Percentiles rank a stretch among this genome's conserved stretches.
Evolutionary conservation across 345 rosid species (phyloP).

Genomic region (Salix dunnii): DNA sequence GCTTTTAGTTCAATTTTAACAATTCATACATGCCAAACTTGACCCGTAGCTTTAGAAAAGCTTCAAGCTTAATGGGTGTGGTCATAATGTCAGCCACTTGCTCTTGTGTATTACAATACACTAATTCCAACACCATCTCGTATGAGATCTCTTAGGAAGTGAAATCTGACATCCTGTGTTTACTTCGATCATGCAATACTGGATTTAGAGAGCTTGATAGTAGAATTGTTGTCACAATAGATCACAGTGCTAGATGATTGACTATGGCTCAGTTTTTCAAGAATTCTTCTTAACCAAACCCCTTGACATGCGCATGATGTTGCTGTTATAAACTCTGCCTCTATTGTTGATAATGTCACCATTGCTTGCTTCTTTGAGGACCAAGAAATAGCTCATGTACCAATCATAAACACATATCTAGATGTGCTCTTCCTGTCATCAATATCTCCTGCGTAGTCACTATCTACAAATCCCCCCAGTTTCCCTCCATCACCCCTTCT

Average conservation of each 20-base stretch:
- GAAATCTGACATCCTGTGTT: background rate
- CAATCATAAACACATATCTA: background rate
- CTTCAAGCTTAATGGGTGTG: background rate
- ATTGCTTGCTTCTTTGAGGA: background rate
- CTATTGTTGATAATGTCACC: background rate
- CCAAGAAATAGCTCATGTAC: background rate
- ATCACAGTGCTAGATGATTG: background rate
- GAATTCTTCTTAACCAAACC: background rate
- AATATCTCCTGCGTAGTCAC: too few relatives aligned
- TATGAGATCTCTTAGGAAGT: background rate
- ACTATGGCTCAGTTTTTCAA: background rate
- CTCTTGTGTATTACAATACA: background rate
- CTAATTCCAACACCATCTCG: background rate
- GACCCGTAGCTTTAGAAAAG: too few relatives aligned
- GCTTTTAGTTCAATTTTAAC: too few relatives aligned
- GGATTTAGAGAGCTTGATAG: background rate
- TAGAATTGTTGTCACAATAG: background rate
- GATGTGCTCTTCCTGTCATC: too few relatives aligned
- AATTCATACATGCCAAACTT: too few relatives aligned
- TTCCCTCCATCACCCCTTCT: too few relatives aligned
- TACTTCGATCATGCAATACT: background rate
- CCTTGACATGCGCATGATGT: background rate
- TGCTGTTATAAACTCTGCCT: background rate
- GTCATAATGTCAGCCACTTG: conserved; percentile 5
- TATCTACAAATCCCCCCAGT: too few relatives aligned